Conservation (phyloP, 495 filamentous ascomycete genomes). For the Trichocladium uniseriatum region DNA sequence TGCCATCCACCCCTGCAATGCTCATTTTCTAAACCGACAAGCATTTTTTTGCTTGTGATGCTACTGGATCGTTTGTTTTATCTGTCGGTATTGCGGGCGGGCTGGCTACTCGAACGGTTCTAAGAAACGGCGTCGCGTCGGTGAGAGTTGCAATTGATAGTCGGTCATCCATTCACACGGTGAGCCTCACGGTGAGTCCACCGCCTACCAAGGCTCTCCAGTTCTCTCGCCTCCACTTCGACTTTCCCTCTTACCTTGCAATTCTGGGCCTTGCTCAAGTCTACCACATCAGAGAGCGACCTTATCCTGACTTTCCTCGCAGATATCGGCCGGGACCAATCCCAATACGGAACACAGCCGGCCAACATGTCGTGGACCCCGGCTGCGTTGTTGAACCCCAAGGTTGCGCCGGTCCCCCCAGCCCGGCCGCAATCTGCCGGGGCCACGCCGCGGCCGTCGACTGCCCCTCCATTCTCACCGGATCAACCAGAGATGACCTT, state of each 20-base stretch:
- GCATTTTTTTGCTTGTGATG: slow-evolving; percentile 1
- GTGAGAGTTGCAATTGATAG: too few species aligned
- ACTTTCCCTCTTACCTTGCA: background rate
- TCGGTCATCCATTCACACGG: background rate
- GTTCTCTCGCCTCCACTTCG: background rate
- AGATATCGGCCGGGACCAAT: background rate
- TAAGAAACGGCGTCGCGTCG: background rate
- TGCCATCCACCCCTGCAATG: background rate
- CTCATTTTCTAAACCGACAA: background rate
- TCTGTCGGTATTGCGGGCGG: background rate
- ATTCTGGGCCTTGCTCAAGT: background rate
- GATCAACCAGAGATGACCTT: slow-evolving; percentile 21
- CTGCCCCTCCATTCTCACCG: background rate
- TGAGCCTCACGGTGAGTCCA: background rate
- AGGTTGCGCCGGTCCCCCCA: slow-evolving; percentile 6
- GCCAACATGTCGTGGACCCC: slow-evolving; percentile 22
- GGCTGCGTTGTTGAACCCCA: slow-evolving; percentile 22
- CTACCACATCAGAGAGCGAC: background rate
- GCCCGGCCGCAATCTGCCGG: slow-evolving; percentile 11
- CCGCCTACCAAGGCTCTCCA: too few species aligned
- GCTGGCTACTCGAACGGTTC: too few species aligned
- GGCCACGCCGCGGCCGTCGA: background rate
- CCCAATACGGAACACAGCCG: slow-evolving; percentile 1
- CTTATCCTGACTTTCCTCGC: background rate
- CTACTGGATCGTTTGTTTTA: too few species aligned